Evolutionary conservation across 306 rosid species (phyloP), one percentile per base, ranked within the genome.

Genomic region (Corylus avellana): DNA sequence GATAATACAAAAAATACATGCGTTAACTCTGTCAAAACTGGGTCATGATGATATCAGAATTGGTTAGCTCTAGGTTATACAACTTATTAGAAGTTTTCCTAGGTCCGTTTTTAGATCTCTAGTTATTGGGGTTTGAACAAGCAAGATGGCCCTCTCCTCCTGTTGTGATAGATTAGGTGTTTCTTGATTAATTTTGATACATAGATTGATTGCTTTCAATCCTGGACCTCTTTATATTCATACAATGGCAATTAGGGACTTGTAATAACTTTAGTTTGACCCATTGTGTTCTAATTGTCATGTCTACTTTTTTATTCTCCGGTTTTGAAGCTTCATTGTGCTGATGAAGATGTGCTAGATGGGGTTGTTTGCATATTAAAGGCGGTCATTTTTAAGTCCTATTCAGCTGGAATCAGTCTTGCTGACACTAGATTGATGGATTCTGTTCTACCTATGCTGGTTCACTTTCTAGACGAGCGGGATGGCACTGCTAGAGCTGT

Each of bases 401-500:
- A 64, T 75, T 84, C 87, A 32, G 75, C 88, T 63, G 92, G 87
- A 87, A 88, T 78, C 75, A 73, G 83, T 79, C 74, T 81, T n/a
- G 42, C 70, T 29, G 85, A 91, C 56, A 78, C 59, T 35, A 74
- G 86, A 75, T 87, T 86, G 82, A 88, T 76, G 73, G 93, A 91
- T 77, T 73, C 64, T 77, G 87, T 91, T 68, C 82, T 92, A 3
- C 91, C 92, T 25, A 73, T 85, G 84, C 77, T 94, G 81, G 91
- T 94, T 81, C 84, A 83, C 77, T 89, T 94, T 86, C 90, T 94
- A 8, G 93, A 92, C 68, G 98, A 94, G 89, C 91, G 75, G 78
- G 98, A 92, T 83, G 90, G 91, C 67, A 80, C 91, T 3, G 85
- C 97, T 68, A 88, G 91, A 83, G 97, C 98, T 82, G 97, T 90